phyloP scores from a whole-genome alignment of 371 early-diverging fungal species.

The Rhizopus delemar region DNA sequence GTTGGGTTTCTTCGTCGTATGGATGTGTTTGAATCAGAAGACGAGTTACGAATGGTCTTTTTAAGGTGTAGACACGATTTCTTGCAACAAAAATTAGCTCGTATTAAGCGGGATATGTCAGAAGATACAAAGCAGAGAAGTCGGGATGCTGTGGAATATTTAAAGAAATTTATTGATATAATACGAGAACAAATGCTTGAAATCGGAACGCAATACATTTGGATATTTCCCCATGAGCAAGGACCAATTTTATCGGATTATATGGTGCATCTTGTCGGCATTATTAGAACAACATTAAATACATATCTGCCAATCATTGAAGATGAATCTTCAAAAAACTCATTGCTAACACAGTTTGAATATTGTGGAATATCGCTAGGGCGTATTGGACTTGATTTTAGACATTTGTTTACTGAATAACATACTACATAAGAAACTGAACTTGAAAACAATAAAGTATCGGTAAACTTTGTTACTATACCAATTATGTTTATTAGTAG shows the following conservation, averaged over 20 bases:
- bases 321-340: conserved; percentile 66
- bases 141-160: conserved; percentile 62
- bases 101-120: conserved; percentile 31
- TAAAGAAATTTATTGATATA: conserved; percentile 75
- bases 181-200: conserved; percentile 81
- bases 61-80: conserved; percentile 70
- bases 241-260: conserved; percentile 54
- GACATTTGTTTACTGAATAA: conserved; percentile 50
- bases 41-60: conserved; percentile 74
- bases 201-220: conserved; percentile 78
- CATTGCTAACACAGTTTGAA: conserved; percentile 75
- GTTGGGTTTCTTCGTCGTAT: conserved; percentile 79
- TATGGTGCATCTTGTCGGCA: conserved; percentile 47
- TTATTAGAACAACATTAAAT: conserved; percentile 36
- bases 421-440: neutral
- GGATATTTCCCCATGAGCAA: conserved; percentile 72
- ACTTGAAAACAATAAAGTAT: neutral
- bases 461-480: too few relatives aligned
- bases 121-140: conserved; percentile 30
- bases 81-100: conserved; percentile 55
- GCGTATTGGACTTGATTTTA: conserved; percentile 78
- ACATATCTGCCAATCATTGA: conserved; percentile 53
- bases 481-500: too few relatives aligned
- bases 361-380: conserved; percentile 83
- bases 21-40: conserved; percentile 70